These are phyloP conservation scores for Microsporum canis DNA, from an alignment of 2,329 filamentous ascomycete genomes.

Conservation along the genomic window DNA sequence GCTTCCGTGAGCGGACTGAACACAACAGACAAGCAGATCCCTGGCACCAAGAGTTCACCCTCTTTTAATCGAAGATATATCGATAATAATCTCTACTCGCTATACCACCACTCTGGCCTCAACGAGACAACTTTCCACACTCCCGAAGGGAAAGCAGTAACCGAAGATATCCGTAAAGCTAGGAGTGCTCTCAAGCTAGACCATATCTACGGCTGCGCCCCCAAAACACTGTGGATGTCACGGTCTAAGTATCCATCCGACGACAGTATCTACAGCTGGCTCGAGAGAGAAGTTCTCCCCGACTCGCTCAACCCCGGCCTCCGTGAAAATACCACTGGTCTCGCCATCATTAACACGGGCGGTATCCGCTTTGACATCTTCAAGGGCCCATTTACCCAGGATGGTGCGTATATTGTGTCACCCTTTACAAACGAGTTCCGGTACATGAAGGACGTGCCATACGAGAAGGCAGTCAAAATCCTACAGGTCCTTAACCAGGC, in stretches of 20 bases:
- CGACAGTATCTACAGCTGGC: conserved; percentile 69
- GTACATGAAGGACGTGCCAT: conserved; percentile 71
- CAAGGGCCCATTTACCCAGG: conserved; percentile 77
- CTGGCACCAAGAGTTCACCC: conserved; percentile 22
- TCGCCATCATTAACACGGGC: conserved; percentile 79
- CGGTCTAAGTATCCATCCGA: conserved; percentile 61
- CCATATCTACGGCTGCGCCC: conserved; percentile 68
- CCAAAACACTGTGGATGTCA: conserved; percentile 68
- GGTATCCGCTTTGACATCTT: conserved; percentile 93
- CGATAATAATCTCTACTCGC: conserved; percentile 80
- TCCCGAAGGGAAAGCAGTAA: conserved; percentile 59
- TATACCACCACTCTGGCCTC: conserved; percentile 67
- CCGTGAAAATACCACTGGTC: conserved; percentile 46
- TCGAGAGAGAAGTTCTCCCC: conserved; percentile 64
- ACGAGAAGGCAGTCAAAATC: conserved; percentile 59
- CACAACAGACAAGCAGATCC: conserved; percentile 27
- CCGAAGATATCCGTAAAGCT: conserved; percentile 55
- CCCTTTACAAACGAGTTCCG: conserved; percentile 74
- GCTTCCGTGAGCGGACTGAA: conserved; percentile 65
- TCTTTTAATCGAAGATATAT: conserved; percentile 74
- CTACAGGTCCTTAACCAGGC: conserved; percentile 48
- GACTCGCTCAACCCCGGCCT: conserved; percentile 48
- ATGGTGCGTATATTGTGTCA: conserved; percentile 74
- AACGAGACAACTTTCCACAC: conserved; percentile 66
- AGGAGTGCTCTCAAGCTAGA: conserved; percentile 62